Percentiles rank a stretch among this genome's conserved stretches.
phyloP scores from a whole-genome alignment of 495 filamentous ascomycete genomes.

The Xylaria cubensis region DNA sequence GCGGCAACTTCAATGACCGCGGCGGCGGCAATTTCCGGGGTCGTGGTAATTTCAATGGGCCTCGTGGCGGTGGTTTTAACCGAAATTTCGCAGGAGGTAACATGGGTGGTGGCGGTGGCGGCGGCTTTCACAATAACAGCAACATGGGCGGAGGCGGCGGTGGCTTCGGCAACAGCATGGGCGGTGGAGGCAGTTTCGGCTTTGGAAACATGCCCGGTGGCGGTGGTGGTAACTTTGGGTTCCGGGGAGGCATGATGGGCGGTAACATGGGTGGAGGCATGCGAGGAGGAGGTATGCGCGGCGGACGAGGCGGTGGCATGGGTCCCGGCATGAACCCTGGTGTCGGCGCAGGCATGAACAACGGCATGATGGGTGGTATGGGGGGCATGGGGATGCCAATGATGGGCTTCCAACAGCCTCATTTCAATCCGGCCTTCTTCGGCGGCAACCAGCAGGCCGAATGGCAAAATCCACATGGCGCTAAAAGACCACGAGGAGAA shows the following conservation, averaged over 20 bases:
- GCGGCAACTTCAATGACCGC: conserved; percentile 51
- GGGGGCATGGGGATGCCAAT: conserved; percentile 68
- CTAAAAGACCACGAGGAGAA: conserved; percentile 77
- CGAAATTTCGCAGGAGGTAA: conserved; percentile 41
- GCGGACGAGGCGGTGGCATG: conserved; percentile 74
- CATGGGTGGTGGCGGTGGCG: conserved; percentile 32
- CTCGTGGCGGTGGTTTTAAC: conserved; percentile 54
- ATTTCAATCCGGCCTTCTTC: conserved; percentile 87
- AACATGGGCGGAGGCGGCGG: conserved; percentile 30
- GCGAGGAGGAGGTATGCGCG: conserved; percentile 61
- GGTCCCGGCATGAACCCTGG: conserved; percentile 62
- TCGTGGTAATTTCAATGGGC: conserved; percentile 46
- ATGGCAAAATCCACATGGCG: conserved; percentile 83
- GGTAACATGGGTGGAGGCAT: conserved; percentile 61
- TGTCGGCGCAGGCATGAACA: conserved; percentile 55
- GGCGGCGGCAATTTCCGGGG: conserved; percentile 40
- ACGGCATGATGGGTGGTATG: conserved; percentile 62
- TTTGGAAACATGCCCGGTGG: conserved; percentile 38
- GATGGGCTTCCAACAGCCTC: conserved; percentile 71
- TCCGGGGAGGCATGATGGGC: conserved; percentile 59
- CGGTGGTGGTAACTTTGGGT: conserved; percentile 44
- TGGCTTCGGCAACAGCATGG: conserved; percentile 40
- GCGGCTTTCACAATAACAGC: conserved; percentile 14
- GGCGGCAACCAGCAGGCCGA: conserved; percentile 59
- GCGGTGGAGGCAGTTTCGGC: conserved; percentile 39